Conservation (phyloP, 1,284 basidiomycete genomes). For the Gymnopus androsaceus region DNA sequence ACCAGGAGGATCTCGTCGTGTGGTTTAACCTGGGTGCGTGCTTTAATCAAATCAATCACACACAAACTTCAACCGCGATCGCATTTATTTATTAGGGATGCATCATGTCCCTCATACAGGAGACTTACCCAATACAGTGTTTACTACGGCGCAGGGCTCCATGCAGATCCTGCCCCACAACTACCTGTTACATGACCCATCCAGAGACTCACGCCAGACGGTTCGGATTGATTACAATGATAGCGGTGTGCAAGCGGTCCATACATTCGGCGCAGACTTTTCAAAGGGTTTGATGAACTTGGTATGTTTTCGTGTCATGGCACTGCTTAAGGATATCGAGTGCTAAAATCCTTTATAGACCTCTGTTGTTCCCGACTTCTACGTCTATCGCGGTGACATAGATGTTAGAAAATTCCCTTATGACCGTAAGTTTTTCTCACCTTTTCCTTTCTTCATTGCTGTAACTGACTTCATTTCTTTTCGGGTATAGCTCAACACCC, state of each 20-base stretch:
- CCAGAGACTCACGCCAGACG: conserved; percentile 20
- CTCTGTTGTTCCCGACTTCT: conserved; percentile 19
- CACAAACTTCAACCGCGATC: no score
- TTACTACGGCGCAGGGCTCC: conserved; percentile 23
- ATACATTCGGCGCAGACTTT: conserved; percentile 22
- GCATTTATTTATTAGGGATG: no score
- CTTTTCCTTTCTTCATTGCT: neutral
- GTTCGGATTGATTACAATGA: conserved; percentile 23
- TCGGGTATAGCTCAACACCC: conserved; percentile 21
- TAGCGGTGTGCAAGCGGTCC: conserved; percentile 21
- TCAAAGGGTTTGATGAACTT: conserved; percentile 20
- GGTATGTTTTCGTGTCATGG: conserved; percentile 2
- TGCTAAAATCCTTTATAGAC: conserved; percentile 7
- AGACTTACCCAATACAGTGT: conserved; percentile 24
- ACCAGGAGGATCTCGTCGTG: conserved; percentile 2
- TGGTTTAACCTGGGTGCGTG: conserved; percentile 19
- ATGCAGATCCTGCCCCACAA: conserved; percentile 24
- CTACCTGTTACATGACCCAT: conserved; percentile 23
- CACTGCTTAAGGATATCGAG: neutral
- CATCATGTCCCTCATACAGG: conserved; percentile 26
- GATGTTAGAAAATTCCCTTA: conserved; percentile 23
- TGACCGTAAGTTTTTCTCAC: conserved; percentile 18
- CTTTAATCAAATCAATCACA: no score
- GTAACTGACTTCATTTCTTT: neutral
- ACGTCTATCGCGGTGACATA: conserved; percentile 21